Evolutionary conservation across 176 grass and related monocot genomes (phyloP).

Genomic region (Aegilops tauschii): DNA sequence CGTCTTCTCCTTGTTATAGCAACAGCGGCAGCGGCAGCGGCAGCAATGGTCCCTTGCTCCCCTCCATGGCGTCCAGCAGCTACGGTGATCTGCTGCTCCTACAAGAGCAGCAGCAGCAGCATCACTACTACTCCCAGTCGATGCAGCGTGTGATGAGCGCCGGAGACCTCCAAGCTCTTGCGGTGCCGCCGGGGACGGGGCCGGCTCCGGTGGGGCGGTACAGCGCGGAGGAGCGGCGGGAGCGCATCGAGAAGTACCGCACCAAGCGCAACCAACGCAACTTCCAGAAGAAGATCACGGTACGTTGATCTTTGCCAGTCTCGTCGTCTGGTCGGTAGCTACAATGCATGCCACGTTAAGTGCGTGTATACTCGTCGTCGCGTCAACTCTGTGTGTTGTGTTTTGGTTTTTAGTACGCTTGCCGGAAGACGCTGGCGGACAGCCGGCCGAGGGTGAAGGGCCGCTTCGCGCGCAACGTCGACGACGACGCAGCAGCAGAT

Average conservation of each 20-base stretch:
- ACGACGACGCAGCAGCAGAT: conserved; percentile 26
- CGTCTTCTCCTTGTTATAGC: background rate
- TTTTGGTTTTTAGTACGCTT: conserved; percentile 48
- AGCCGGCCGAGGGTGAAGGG: conserved; percentile 79
- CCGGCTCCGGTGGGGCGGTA: conserved; percentile 22
- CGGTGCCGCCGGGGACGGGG: background rate
- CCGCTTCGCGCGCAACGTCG: conserved; percentile 62
- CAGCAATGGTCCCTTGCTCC: background rate
- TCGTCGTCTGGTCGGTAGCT: background rate
- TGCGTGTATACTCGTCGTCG: background rate
- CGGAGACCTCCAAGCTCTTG: background rate
- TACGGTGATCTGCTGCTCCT: background rate
- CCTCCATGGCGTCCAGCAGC: background rate
- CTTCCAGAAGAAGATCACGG: conserved; percentile 95
- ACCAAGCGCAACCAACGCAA: conserved; percentile 89
- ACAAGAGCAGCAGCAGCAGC: conserved; percentile 14
- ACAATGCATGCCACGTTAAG: background rate
- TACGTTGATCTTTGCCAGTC: background rate
- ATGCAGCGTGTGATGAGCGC: conserved; percentile 6
- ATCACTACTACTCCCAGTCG: background rate
- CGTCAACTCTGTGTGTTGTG: background rate
- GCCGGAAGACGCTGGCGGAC: conserved; percentile 88
- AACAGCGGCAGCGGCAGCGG: background rate
- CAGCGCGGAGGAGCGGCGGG: conserved; percentile 74
- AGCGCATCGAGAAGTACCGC: conserved; percentile 80